Percentiles rank a stretch among this genome's conserved stretches.
Conservation (phyloP, 1,284 basidiomycete genomes). For the Kwoniella shivajii region DNA sequence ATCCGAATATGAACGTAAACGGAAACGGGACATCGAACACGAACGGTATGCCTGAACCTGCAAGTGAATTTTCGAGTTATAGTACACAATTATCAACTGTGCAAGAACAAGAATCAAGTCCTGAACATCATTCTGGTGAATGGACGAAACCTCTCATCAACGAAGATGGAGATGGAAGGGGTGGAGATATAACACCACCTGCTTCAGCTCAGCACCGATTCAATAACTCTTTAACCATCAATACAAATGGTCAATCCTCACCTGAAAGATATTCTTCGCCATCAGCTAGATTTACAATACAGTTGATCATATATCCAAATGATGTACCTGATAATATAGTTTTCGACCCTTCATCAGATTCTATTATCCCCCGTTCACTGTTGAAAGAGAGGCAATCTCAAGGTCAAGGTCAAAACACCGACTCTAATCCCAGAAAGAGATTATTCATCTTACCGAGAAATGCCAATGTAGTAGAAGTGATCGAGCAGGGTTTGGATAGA, state of each 20-base stretch:
- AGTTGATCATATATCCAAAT: slow-evolving; percentile 79
- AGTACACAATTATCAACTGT: slow-evolving; percentile 28
- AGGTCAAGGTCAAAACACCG: slow-evolving; percentile 10
- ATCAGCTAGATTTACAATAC: slow-evolving; percentile 78
- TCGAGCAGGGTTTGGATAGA: slow-evolving; percentile 84
- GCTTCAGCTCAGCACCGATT: slow-evolving; percentile 51
- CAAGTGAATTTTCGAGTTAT: slow-evolving; percentile 35
- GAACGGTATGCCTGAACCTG: slow-evolving; percentile 23
- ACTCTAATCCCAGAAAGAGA: slow-evolving; percentile 64
- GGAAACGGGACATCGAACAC: too few relatives aligned
- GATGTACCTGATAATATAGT: slow-evolving; percentile 92
- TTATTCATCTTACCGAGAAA: slow-evolving; percentile 89
- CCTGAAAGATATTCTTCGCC: slow-evolving; percentile 76
- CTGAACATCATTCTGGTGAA: slow-evolving; percentile 10
- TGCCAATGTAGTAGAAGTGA: slow-evolving; percentile 92
- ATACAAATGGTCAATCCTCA: slow-evolving; percentile 58
- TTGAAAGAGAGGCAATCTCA: slow-evolving; percentile 23
- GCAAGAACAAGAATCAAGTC: slow-evolving; percentile 24
- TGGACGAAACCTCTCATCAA: slow-evolving; percentile 5
- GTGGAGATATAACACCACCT: slow-evolving; percentile 27
- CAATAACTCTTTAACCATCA: slow-evolving; percentile 57
- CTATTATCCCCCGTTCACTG: slow-evolving; percentile 70
- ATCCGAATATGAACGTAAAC: background rate
- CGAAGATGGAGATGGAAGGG: background rate
- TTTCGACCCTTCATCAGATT: slow-evolving; percentile 88